Conservation (phyloP, 2,329 filamentous ascomycete genomes). For the Fusarium nematophilum region DNA sequence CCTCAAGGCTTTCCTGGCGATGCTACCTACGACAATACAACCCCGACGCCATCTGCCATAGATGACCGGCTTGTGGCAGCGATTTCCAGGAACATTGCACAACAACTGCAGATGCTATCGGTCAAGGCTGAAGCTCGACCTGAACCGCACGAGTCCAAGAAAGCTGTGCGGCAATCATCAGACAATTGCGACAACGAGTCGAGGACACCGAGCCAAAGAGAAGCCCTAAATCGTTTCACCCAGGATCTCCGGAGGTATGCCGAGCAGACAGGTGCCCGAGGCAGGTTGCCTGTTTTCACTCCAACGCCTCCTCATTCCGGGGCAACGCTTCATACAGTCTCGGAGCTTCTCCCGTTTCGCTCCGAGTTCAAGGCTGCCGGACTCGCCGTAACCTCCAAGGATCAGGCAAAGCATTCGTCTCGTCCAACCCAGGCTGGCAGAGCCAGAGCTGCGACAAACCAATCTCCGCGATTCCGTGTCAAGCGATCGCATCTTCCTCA, state of each 20-base stretch:
- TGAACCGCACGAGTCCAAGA: not conserved
- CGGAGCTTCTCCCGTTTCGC: slow-evolving; percentile 64
- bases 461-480: not conserved
- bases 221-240: slow-evolving; percentile 52
- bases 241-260: slow-evolving; percentile 46
- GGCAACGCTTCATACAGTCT: slow-evolving; percentile 62
- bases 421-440: slow-evolving; percentile 17
- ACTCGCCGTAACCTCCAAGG: slow-evolving; percentile 65
- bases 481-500: slow-evolving; percentile 34
- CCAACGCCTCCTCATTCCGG: slow-evolving; percentile 55
- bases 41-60: slow-evolving; percentile 46
- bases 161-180: slow-evolving; percentile 1
- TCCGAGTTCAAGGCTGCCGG: slow-evolving; percentile 65
- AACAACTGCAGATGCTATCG: slow-evolving; percentile 57
- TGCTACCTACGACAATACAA: slow-evolving; percentile 22
- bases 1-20: slow-evolving; percentile 23
- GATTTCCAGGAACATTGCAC: slow-evolving; percentile 57
- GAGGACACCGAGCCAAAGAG: slow-evolving; percentile 57
- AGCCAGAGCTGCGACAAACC: slow-evolving; percentile 13
- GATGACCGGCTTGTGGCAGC: slow-evolving; percentile 58
- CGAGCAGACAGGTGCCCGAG: slow-evolving; percentile 51
- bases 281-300: slow-evolving; percentile 53
- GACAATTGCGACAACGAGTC: slow-evolving; percentile 43
- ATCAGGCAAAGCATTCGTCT: slow-evolving; percentile 51
- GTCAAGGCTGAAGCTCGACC: slow-evolving; percentile 28